Conservation (phyloP, 2,329 filamentous ascomycete species). For the Calonectria multiphialidica region DNA sequence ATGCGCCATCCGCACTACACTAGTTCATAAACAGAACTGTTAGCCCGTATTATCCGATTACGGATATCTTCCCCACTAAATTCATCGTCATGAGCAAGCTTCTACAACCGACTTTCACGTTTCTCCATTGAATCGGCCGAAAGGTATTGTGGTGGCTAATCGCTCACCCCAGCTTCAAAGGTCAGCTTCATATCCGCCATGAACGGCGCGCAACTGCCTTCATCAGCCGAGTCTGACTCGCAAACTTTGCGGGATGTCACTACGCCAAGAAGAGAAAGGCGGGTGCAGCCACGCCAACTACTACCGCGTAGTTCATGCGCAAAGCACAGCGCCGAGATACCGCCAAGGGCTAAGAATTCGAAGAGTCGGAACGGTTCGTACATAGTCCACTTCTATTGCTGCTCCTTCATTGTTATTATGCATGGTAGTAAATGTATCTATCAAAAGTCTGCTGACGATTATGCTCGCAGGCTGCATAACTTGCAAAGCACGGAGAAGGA, state of each 20-base stretch:
- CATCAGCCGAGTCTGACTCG: neutral
- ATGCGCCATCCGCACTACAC: neutral
- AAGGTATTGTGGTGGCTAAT: neutral
- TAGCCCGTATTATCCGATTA: slow-evolving; percentile 7
- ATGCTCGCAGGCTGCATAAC: slow-evolving; percentile 19
- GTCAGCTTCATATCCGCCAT: neutral
- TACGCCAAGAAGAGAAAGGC: neutral
- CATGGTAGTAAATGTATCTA: neutral
- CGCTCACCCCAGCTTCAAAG: neutral
- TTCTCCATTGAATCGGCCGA: neutral
- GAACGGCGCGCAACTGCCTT: neutral
- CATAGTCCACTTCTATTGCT: neutral
- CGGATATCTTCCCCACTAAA: slow-evolving; percentile 4
- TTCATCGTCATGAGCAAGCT: neutral
- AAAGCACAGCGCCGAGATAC: neutral
- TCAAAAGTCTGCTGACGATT: neutral
- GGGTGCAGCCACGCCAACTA: neutral
- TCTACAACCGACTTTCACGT: neutral
- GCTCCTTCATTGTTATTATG: neutral
- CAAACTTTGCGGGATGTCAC: neutral
- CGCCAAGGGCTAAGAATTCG: slow-evolving; percentile 1
- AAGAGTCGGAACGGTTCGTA: slow-evolving; percentile 30
- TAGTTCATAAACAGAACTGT: slow-evolving; percentile 11
- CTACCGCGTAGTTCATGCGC: neutral
- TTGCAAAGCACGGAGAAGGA: slow-evolving; percentile 27